These are phyloP conservation scores for Hypoxylon lienhwacheense DNA, from an alignment of 495 filamentous ascomycete species.

Conservation along the genomic window DNA sequence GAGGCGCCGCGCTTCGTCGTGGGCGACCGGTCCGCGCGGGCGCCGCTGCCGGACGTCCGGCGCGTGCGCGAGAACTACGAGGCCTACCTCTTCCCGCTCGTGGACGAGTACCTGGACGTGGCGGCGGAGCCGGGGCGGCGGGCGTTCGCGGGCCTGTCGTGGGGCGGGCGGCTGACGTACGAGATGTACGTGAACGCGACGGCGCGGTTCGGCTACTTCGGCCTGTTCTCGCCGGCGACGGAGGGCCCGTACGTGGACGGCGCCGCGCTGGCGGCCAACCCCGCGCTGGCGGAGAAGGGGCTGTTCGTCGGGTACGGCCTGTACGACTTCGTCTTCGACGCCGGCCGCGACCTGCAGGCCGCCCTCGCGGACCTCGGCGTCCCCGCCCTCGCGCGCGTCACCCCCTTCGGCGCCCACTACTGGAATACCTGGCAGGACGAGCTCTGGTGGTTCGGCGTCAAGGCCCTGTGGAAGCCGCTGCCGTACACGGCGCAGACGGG, in stretches of 20 bases:
- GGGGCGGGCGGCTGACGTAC: conserved; percentile 40
- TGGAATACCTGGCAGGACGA: conserved; percentile 45
- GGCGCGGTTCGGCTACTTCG: conserved; percentile 38
- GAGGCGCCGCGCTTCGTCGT: conserved; percentile 31
- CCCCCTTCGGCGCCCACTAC: conserved; percentile 39
- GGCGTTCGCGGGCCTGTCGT: conserved; percentile 38
- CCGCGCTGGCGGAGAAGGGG: conserved; percentile 30
- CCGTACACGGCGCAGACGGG: conserved; percentile 18
- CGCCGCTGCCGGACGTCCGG: conserved; percentile 20
- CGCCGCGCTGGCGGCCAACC: conserved; percentile 23
- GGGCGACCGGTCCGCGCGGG: conserved; percentile 29
- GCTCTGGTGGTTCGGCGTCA: conserved; percentile 42
- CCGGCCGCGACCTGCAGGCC: conserved; percentile 31
- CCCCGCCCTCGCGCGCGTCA: conserved; percentile 25
- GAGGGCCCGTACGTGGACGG: conserved; percentile 27
- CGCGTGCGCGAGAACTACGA: conserved; percentile 39
- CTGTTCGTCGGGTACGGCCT: conserved; percentile 39
- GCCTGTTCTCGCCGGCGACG: conserved; percentile 40
- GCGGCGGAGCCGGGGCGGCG: conserved; percentile 34
- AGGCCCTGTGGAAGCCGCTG: conserved; percentile 40
- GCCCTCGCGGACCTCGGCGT: conserved; percentile 28
- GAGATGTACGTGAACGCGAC: conserved; percentile 44
- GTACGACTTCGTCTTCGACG: conserved; percentile 36
- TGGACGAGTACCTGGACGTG: conserved; percentile 30
- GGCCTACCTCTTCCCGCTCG: conserved; percentile 38